Conservation (phyloP, 805 yeast species). For the Starmerella etchellsii region DNA sequence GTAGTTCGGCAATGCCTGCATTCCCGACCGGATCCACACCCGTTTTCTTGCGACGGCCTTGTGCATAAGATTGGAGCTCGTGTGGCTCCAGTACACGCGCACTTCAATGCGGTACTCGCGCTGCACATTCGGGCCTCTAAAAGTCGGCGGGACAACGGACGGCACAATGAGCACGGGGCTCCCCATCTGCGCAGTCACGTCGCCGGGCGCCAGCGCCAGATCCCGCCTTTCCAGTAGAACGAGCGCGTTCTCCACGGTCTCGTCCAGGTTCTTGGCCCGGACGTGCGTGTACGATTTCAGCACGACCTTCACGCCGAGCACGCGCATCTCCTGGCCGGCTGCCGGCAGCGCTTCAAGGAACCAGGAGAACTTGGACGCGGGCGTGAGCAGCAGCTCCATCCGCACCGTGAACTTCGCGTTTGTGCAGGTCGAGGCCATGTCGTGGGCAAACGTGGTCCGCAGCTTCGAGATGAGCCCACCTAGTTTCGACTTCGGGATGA, state of each 20-base stretch:
- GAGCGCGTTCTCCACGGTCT: conserved; percentile 1
- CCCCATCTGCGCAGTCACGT: conserved; percentile 10
- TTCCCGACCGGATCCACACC: conserved; percentile 19
- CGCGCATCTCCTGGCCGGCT: conserved; percentile 3
- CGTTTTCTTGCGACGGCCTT: conserved; percentile 12
- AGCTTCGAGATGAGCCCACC: conserved; percentile 15
- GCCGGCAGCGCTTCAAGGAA: conserved; percentile 5
- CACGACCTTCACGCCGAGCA: conserved; percentile 8
- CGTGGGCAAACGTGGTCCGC: conserved; percentile 14
- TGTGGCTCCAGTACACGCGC: conserved; percentile 19
- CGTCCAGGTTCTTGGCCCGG: conserved; percentile 16
- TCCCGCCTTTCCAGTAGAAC: conserved; percentile 4
- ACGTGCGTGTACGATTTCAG: conserved; percentile 10
- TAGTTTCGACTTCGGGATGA: conserved; percentile 11
- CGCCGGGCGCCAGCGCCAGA: conserved; percentile 19
- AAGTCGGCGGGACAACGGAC: conserved; percentile 39
- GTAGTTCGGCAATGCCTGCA: conserved; percentile 19
- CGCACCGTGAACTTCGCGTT: conserved; percentile 13
- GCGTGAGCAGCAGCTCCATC: conserved; percentile 16
- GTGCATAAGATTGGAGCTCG: conserved; percentile 17
- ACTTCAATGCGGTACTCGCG: conserved; percentile 34
- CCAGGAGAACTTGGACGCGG: conserved; percentile 16
- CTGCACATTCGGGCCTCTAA: conserved; percentile 42
- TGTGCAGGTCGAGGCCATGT: conserved; percentile 12
- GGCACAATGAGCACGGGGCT: conserved; percentile 33